These are phyloP conservation scores for Chlorella variabilis DNA, from an alignment of 163 green algal genomes.

Conservation along the genomic window DNA sequence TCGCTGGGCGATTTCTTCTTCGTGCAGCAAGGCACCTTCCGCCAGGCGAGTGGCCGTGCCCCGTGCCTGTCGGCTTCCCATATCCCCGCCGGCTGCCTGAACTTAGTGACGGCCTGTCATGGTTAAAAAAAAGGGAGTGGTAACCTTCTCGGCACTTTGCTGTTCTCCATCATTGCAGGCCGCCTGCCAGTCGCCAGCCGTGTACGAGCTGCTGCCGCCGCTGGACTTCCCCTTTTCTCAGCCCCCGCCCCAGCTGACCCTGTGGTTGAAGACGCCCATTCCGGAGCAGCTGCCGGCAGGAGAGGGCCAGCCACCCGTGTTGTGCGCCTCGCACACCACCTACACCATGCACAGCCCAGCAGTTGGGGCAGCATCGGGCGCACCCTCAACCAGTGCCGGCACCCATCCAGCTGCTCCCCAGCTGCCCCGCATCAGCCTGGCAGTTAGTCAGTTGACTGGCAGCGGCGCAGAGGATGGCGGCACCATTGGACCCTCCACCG, in stretches of 20 bases:
- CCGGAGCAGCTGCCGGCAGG: not conserved
- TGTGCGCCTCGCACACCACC: no score
- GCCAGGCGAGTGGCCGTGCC: constrained; percentile 42
- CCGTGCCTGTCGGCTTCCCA: no score
- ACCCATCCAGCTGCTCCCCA: not conserved
- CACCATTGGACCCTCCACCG: no score
- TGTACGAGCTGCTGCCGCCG: constrained; percentile 53
- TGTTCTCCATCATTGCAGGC: constrained; percentile 7
- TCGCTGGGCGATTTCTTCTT: constrained; percentile 52
- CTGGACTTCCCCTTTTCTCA: constrained; percentile 1
- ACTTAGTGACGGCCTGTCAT: no score
- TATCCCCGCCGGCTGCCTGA: no score
- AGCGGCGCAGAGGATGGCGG: no score
- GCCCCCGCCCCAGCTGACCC: constrained; percentile 6
- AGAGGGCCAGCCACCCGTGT: not conserved
- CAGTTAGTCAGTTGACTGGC: no score
- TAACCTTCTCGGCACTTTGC: no score
- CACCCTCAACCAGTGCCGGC: not conserved
- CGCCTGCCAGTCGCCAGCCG: constrained; percentile 35
- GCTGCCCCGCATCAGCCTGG: not conserved
- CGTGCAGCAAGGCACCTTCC: constrained; percentile 56
- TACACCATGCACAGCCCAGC: not conserved
- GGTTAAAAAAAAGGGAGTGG: no score
- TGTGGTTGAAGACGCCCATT: constrained; percentile 37
- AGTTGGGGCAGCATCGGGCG: not conserved